Evolutionary conservation across 257 asterid genomes (phyloP).

Genomic region (Nicotiana paniculata): DNA sequence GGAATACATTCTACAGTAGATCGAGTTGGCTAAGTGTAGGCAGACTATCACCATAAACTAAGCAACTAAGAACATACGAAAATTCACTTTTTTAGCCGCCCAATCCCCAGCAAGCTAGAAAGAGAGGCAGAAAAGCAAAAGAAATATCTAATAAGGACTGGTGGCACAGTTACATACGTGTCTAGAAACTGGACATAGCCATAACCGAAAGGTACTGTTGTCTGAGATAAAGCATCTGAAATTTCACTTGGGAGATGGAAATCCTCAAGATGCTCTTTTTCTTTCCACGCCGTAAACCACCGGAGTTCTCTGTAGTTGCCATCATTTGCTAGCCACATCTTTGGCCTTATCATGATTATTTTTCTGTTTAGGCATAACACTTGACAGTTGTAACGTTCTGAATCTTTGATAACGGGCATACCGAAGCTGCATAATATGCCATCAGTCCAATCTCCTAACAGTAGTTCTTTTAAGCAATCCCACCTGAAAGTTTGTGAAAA

Average conservation of each 20-base stretch:
- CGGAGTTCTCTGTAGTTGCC: conserved; percentile 86
- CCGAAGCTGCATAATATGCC: conserved; percentile 81
- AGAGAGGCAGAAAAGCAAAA: neutral
- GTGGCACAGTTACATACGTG: conserved; percentile 44
- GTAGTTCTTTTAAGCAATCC: conserved; percentile 78
- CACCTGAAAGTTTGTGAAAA: conserved; percentile 44
- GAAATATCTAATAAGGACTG: neutral
- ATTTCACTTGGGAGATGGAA: conserved; percentile 66
- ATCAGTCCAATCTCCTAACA: conserved; percentile 89
- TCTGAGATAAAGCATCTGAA: conserved; percentile 63
- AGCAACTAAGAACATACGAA: neutral
- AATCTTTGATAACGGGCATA: conserved; percentile 83
- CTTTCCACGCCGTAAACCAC: conserved; percentile 97
- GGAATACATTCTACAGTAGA: neutral
- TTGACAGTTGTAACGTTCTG: conserved; percentile 90
- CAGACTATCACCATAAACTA: neutral
- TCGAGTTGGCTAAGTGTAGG: neutral
- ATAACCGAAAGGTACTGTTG: conserved; percentile 78
- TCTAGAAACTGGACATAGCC: conserved; percentile 78
- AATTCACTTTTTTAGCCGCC: neutral
- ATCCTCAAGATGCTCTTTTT: conserved; percentile 62
- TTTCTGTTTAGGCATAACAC: conserved; percentile 73
- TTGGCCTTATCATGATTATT: conserved; percentile 86
- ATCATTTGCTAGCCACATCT: conserved; percentile 94
- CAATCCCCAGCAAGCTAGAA: neutral